Conservation (phyloP, 495 filamentous ascomycete genomes). For the Aspergillus panamensis region DNA sequence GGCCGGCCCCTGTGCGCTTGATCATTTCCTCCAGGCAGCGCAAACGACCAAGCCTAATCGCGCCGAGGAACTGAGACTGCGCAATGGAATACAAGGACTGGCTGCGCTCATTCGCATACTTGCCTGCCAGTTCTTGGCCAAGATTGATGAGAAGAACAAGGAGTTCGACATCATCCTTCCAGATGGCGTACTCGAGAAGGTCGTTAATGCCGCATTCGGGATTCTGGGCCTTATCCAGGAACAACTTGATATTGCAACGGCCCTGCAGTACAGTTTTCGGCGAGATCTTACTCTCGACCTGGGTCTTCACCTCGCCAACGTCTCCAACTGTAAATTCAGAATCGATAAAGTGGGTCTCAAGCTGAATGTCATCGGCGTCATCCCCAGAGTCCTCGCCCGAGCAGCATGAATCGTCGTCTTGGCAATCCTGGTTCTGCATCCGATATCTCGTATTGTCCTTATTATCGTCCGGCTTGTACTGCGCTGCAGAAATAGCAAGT, state of each 20-base stretch:
- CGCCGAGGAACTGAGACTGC: constrained; percentile 29
- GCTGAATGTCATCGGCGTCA: constrained; percentile 44
- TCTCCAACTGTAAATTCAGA: constrained; percentile 68
- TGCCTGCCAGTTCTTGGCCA: constrained; percentile 27
- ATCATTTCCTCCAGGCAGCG: constrained; percentile 49
- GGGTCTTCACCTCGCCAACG: constrained; percentile 57
- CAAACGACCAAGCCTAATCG: constrained; percentile 42
- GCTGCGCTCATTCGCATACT: constrained; percentile 20
- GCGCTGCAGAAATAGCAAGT: constrained; percentile 60
- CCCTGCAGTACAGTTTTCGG: constrained; percentile 47
- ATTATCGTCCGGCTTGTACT: constrained; percentile 52
- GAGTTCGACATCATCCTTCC: constrained; percentile 22
- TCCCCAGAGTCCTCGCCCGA: constrained; percentile 15
- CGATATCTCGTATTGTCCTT: constrained; percentile 45
- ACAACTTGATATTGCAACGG: constrained; percentile 26
- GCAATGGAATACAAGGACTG: constrained; percentile 22
- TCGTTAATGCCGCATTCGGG: not conserved
- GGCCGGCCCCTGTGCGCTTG: constrained; percentile 54
- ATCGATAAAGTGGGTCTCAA: constrained; percentile 47
- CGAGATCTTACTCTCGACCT: constrained; percentile 56
- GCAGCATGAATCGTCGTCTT: constrained; percentile 20
- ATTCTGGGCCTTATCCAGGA: constrained; percentile 26
- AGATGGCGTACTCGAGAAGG: constrained; percentile 19
- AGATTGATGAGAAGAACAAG: constrained; percentile 46
- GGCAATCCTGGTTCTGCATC: constrained; percentile 36